Conservation (phyloP, 1,284 basidiomycete species). For the Microbotryum intermedium region DNA sequence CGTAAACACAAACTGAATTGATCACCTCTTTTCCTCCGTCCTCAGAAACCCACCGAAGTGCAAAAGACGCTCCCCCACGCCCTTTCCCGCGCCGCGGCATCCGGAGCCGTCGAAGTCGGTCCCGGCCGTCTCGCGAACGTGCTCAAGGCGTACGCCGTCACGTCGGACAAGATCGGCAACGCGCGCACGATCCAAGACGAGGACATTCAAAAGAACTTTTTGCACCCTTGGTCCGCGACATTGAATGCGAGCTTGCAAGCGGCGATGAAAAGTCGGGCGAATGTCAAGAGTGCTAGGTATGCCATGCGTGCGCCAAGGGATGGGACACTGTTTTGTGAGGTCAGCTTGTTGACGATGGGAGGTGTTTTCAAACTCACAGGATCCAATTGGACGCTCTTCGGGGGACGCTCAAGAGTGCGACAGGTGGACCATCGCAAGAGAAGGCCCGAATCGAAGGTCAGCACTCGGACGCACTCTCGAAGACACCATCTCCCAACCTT, state of each 20-base stretch:
- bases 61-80: constrained; percentile 92
- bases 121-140: constrained; percentile 62
- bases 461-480: not conserved
- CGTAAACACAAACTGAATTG: not conserved
- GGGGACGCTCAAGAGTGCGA: constrained; percentile 62
- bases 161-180: constrained; percentile 78
- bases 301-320: constrained; percentile 40
- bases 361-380: constrained; percentile 5
- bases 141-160: constrained; percentile 66
- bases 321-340: too few relatives aligned
- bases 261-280: constrained; percentile 80
- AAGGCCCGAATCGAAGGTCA: constrained; percentile 53
- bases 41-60: constrained; percentile 34
- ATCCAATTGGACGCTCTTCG: constrained; percentile 28
- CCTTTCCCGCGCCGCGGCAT: constrained; percentile 67
- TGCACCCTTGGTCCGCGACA: constrained; percentile 86
- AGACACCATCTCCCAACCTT: not conserved
- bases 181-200: constrained; percentile 47
- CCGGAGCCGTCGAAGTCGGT: constrained; percentile 54
- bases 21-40: not conserved
- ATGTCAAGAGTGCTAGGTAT: constrained; percentile 71
- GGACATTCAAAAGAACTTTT: constrained; percentile 51
- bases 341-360: too few relatives aligned
- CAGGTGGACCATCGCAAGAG: constrained; percentile 62
- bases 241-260: constrained; percentile 69